These are phyloP conservation scores for Jatropha curcas DNA, from an alignment of 345 rosid genomes.

Conservation along the genomic window DNA sequence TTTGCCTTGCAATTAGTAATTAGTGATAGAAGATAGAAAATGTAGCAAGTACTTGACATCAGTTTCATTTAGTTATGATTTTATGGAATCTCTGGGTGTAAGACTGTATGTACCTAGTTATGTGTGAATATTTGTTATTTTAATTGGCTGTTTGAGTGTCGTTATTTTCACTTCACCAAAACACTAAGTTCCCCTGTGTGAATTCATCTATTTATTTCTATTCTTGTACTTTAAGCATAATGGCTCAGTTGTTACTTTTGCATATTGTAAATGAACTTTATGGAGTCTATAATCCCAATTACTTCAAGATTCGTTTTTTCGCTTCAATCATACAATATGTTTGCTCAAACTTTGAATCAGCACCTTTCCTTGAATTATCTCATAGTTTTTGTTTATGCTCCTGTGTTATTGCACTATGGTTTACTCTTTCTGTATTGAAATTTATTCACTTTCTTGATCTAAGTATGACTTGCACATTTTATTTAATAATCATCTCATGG, in stretches of 20 bases:
- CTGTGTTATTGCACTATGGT: not conserved
- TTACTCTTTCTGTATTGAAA: not conserved
- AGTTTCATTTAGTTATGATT: too few relatives aligned
- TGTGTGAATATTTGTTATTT: too few relatives aligned
- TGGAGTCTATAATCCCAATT: too few relatives aligned
- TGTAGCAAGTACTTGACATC: not conserved
- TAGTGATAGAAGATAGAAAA: too few relatives aligned
- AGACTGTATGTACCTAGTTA: too few relatives aligned
- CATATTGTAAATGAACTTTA: not conserved
- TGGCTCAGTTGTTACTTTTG: not conserved
- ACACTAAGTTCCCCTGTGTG: not conserved
- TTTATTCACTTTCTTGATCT: not conserved
- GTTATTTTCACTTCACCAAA: too few relatives aligned
- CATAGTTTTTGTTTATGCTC: not conserved
- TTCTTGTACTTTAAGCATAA: not conserved
- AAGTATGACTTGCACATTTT: not conserved
- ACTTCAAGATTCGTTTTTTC: not conserved
- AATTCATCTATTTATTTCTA: too few relatives aligned
- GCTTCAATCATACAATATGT: too few relatives aligned
- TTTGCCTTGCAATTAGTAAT: too few relatives aligned
- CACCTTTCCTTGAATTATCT: not conserved
- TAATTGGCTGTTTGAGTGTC: too few relatives aligned
- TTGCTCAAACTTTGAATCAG: not conserved
- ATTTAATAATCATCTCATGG: not conserved
- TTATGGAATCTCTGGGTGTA: not conserved